phyloP scores from a whole-genome alignment of 352 stramenopile genomes.

The Pythium vanterpoolii region DNA sequence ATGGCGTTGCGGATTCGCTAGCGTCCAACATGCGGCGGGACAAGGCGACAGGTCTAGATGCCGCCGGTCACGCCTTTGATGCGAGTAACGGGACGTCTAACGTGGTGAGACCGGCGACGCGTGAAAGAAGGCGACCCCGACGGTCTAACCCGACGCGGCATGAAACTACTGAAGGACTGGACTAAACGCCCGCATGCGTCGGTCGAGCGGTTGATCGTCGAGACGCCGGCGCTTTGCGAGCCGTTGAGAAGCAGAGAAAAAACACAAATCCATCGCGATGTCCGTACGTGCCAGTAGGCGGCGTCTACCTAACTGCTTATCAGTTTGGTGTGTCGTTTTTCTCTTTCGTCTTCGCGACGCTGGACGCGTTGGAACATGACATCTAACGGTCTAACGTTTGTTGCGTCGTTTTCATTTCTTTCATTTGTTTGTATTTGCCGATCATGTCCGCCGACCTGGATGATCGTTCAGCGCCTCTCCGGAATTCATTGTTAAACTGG shows the following conservation, averaged over 20 bases:
- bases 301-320: background rate
- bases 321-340: background rate
- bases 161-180: background rate
- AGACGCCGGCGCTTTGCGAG: background rate
- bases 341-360: too few relatives aligned
- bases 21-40: background rate
- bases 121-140: background rate
- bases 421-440: background rate
- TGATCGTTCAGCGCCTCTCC: background rate
- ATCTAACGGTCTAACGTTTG: background rate
- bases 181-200: background rate
- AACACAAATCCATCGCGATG: background rate
- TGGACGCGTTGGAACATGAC: too few relatives aligned
- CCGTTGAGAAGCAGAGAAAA: background rate
- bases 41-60: background rate
- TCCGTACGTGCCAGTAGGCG: too few relatives aligned
- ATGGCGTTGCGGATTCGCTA: background rate
- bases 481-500: constrained; percentile 1
- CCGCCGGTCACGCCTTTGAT: background rate
- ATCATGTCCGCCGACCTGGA: background rate
- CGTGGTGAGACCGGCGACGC: background rate
- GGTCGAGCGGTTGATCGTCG: background rate
- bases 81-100: background rate
- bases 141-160: background rate
- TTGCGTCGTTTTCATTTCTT: constrained; percentile 9